Percentiles rank a stretch among this genome's conserved stretches.
Conservation (phyloP, 2,329 filamentous ascomycete species). For the Aspergillus sp. region DNA sequence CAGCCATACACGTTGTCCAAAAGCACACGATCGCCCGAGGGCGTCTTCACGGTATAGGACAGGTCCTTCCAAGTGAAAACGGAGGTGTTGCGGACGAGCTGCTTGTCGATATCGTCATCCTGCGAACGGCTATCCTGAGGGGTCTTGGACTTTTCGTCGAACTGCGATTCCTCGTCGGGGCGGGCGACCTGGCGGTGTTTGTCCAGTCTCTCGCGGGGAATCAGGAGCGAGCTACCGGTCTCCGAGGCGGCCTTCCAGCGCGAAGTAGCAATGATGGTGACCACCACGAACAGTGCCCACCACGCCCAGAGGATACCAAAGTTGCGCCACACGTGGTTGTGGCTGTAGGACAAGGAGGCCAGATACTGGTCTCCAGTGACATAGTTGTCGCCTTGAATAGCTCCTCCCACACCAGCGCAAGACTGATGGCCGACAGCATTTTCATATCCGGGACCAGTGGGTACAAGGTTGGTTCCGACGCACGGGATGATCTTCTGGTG, state of each 20-base stretch:
- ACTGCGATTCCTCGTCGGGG: slow-evolving; percentile 52
- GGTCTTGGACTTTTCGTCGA: slow-evolving; percentile 23
- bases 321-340: slow-evolving; percentile 58
- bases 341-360: slow-evolving; percentile 52
- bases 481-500: slow-evolving; percentile 35
- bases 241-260: slow-evolving; percentile 57
- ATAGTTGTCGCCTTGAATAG: slow-evolving; percentile 46
- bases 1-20: slow-evolving; percentile 71
- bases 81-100: slow-evolving; percentile 62
- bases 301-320: slow-evolving; percentile 63
- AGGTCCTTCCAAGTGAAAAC: slow-evolving; percentile 75
- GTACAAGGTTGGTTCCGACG: slow-evolving; percentile 35
- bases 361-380: slow-evolving; percentile 62
- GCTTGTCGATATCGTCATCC: slow-evolving; percentile 30
- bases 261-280: slow-evolving; percentile 59
- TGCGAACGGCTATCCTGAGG: slow-evolving; percentile 17
- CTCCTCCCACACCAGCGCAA: slow-evolving; percentile 57
- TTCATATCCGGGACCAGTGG: slow-evolving; percentile 32
- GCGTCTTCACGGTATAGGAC: slow-evolving; percentile 65
- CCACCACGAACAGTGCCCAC: slow-evolving; percentile 58
- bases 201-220: slow-evolving; percentile 60
- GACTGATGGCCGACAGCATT: slow-evolving; percentile 21
- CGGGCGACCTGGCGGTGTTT: slow-evolving; percentile 29
- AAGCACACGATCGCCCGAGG: slow-evolving; percentile 54
- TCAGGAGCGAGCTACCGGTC: slow-evolving; percentile 55